Percentiles rank a stretch among this genome's conserved stretches.
Evolutionary conservation across 2,329 filamentous ascomycete species (phyloP).

Genomic region (Colletotrichum salicis): DNA sequence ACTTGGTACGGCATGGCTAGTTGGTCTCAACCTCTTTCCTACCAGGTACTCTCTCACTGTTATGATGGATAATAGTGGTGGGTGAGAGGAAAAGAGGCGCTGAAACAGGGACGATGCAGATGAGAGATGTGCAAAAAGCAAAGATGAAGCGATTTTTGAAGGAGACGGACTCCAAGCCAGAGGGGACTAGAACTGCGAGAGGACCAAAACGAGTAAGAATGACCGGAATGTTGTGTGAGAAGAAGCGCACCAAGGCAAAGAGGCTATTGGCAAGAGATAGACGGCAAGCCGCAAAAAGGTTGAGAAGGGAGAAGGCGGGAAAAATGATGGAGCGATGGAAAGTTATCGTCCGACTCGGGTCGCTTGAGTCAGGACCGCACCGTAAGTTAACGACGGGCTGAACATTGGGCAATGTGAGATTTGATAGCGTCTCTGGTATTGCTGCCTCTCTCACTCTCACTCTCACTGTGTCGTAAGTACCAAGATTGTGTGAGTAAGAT

Average conservation of each 20-base stretch:
- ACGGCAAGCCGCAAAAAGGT: not conserved
- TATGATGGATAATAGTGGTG: not conserved
- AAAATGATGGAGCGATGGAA: not conserved
- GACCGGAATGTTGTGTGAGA: conserved; percentile 25
- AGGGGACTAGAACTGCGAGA: conserved; percentile 29
- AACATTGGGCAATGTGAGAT: not conserved
- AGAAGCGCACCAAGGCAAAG: not conserved
- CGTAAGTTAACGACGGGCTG: not conserved
- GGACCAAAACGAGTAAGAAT: conserved; percentile 23
- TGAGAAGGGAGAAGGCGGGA: not conserved
- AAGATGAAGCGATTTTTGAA: conserved; percentile 16
- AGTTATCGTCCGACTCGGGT: not conserved
- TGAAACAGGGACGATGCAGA: conserved; percentile 34
- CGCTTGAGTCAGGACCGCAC: not conserved
- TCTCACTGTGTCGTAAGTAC: not conserved
- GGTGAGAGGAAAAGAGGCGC: conserved; percentile 24
- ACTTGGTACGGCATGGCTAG: conserved; percentile 19
- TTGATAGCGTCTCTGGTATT: not conserved
- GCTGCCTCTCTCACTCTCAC: not conserved
- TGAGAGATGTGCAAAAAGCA: conserved; percentile 36
- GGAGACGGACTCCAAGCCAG: conserved; percentile 23
- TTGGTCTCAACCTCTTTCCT: not conserved
- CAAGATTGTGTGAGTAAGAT: not conserved
- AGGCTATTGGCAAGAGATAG: conserved; percentile 10
- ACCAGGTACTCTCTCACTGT: not conserved